Base-by-base conservation (phyloP, 1,139 yeast genomes). In the Geotrichum carabidarum region DNA sequence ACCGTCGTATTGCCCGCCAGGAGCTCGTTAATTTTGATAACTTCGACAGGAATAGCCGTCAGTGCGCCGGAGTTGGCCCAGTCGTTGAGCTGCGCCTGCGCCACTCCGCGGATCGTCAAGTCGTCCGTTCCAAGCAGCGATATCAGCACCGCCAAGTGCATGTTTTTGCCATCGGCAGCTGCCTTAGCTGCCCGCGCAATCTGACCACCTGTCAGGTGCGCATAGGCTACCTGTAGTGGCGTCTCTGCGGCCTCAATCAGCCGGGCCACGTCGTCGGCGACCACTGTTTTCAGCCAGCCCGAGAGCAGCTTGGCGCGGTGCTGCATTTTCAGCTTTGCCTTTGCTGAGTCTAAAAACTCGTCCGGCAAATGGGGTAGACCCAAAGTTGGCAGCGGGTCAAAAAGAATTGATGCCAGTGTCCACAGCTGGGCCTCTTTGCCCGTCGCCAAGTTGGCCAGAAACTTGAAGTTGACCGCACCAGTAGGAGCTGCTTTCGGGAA, bases 61-160 rank as follows among this genome's bases (percentile, higher is more conserved):
- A 74, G 46, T 0, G 75, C 61, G 4, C 76, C 69, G n/a, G 71
- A 71, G 1, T 69, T 70, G 12, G 67, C 65, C 98, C 98, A 91
- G 50, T 78, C 80, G 2, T 73, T 71, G 22, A 91, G 69, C 67
- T 90, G 96, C 38, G 71, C 69, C 6, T 66, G 61, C 0, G 96
- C 91, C 54, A 81, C 72, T 0, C 65, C 64, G 55, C 78, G 74
- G 1, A 86, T 82, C 0, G 76, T 73, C 0, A 75, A 75, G 32
- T 58, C 64, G 60, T 84, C 83, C 0, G 93, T 79, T 44, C 87
- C 95, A 12, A 86, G 70, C 50, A 86, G 70, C 0, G 96, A 78
- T n/a, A 91, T 69, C 31, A 88, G 64, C 0, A 80, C 82, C 0
- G 95, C 82, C 37, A 91, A 70, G 67, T 90, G 96, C 8, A 78